These are phyloP conservation scores for Melaleuca quinquenervia DNA, from an alignment of 345 rosid genomes.

Conservation along the genomic window DNA sequence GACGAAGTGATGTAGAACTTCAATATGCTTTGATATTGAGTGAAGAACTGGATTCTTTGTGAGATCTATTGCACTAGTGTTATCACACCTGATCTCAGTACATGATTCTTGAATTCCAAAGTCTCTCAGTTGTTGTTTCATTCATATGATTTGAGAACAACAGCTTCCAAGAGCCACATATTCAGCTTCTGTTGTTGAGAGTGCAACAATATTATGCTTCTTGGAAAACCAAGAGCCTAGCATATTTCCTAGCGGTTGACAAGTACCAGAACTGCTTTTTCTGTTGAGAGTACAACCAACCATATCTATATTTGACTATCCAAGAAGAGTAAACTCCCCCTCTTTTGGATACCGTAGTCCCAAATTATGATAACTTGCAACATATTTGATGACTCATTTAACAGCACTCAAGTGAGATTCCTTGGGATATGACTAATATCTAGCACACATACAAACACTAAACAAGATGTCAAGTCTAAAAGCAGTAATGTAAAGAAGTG, in stretches of 20 bases:
- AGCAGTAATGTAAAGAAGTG: neutral
- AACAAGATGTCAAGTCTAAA: neutral
- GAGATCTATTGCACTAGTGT: neutral
- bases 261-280: neutral
- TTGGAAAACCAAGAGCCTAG: neutral
- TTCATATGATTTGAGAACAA: neutral
- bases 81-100: neutral
- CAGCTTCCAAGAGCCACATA: neutral
- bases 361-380: neutral
- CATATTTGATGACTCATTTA: neutral
- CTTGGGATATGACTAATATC: neutral
- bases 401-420: neutral
- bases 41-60: neutral
- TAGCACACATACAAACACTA: neutral
- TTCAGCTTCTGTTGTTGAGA: neutral
- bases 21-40: neutral
- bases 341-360: neutral
- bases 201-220: neutral
- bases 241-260: neutral
- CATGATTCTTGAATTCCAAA: neutral
- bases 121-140: neutral
- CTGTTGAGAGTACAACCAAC: neutral
- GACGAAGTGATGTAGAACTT: neutral
- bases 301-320: neutral
- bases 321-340: neutral